Conservation (phyloP, 1,139 yeast genomes). For the Blastobotrys aristatus region DNA sequence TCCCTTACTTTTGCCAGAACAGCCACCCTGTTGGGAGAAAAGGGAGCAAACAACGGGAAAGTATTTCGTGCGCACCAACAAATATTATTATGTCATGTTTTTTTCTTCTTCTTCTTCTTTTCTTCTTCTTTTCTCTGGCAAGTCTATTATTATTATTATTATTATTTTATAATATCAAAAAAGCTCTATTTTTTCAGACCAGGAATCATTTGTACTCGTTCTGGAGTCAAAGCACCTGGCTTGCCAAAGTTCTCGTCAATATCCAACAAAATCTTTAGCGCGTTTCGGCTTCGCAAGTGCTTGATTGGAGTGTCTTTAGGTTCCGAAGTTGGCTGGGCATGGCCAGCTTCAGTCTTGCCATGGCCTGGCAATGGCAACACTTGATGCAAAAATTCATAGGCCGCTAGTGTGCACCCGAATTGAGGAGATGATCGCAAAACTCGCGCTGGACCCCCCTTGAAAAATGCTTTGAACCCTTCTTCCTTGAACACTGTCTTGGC, state of each 20-base stretch:
- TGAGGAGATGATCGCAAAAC: conserved; percentile 95
- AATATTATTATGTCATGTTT: too few species aligned
- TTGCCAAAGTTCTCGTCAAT: conserved; percentile 44
- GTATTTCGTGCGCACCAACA: too few species aligned
- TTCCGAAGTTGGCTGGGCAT: conserved; percentile 37
- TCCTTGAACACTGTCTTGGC: conserved; percentile 67
- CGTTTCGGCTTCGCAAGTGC: conserved; percentile 40
- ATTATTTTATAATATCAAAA: background rate
- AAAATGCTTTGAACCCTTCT: conserved; percentile 78
- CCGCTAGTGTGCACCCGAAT: conserved; percentile 95
- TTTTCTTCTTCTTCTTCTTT: too few species aligned
- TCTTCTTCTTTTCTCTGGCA: background rate
- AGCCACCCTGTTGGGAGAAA: too few species aligned
- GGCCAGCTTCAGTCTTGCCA: conserved; percentile 40
- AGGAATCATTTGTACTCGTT: conserved; percentile 28
- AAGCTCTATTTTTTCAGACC: conserved; percentile 24
- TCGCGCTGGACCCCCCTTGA: conserved; percentile 96
- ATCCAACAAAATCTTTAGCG: conserved; percentile 41
- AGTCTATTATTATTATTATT: background rate
- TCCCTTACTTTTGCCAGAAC: too few species aligned
- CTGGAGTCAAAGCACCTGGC: conserved; percentile 33
- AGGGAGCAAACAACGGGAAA: too few species aligned
- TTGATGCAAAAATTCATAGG: conserved; percentile 78
- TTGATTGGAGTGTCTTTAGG: conserved; percentile 33
- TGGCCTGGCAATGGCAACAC: conserved; percentile 49